Evolutionary conservation across 2,329 filamentous ascomycete genomes (phyloP).

Genomic region (Aspergillus candidus): DNA sequence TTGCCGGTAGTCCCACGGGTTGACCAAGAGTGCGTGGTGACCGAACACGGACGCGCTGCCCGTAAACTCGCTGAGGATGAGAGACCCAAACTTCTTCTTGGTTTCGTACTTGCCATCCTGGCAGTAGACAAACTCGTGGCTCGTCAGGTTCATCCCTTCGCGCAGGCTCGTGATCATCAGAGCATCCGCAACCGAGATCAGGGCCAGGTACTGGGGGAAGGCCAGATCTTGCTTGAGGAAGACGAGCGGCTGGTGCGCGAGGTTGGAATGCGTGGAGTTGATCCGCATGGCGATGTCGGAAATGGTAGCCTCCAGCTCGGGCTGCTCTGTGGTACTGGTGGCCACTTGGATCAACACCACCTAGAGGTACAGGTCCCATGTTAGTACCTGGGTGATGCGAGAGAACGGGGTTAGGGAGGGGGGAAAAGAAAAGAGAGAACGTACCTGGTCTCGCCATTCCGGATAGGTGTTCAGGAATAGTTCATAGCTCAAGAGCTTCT

Average conservation of each 20-base stretch:
- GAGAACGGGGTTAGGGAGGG: too few relatives aligned
- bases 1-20: constrained; percentile 90
- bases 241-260: constrained; percentile 86
- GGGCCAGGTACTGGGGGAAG: constrained; percentile 85
- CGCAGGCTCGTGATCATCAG: constrained; percentile 93
- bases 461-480: constrained; percentile 91
- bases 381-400: neutral
- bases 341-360: constrained; percentile 92
- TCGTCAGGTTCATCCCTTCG: constrained; percentile 95
- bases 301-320: constrained; percentile 78
- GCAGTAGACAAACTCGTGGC: constrained; percentile 88
- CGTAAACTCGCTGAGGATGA: constrained; percentile 93
- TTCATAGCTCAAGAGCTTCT: constrained; percentile 89
- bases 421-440: constrained; percentile 1
- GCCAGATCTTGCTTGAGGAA: constrained; percentile 94
- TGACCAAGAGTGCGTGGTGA: constrained; percentile 74
- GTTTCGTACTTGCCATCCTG: constrained; percentile 68
- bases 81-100: constrained; percentile 74
- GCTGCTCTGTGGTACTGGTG: constrained; percentile 80
- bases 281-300: constrained; percentile 93
- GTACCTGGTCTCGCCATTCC: constrained; percentile 69
- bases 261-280: constrained; percentile 82
- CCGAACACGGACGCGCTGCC: constrained; percentile 83
- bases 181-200: constrained; percentile 82
- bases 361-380: constrained; percentile 23